Evolutionary conservation across 768 basidiomycete genomes (phyloP).

Genomic region (Dacryopinax spathularia): DNA sequence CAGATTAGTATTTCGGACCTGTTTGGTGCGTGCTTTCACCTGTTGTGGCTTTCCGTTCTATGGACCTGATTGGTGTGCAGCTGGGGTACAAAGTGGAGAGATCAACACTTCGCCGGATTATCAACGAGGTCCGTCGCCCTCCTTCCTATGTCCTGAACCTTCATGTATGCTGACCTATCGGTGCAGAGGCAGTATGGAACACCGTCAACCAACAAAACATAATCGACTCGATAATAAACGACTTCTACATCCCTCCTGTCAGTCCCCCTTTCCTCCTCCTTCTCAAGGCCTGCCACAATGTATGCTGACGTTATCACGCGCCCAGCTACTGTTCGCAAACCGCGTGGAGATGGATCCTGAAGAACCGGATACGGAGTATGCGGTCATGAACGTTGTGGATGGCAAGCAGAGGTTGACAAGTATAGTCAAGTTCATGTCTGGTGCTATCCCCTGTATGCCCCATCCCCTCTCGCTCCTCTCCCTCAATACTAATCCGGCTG

Average conservation of each 20-base stretch:
- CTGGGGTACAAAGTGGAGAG: not conserved
- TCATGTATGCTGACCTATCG: not conserved
- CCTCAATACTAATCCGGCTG: not conserved
- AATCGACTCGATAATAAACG: not conserved
- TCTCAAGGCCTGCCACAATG: too few species aligned
- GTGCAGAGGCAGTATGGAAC: not conserved
- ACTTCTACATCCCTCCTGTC: not conserved
- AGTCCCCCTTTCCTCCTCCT: not conserved
- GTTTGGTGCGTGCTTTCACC: not conserved
- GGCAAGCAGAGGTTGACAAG: not conserved
- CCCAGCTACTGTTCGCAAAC: not conserved
- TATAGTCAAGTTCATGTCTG: not conserved
- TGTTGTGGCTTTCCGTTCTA: not conserved
- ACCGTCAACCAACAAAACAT: not conserved
- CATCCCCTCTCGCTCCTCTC: not conserved
- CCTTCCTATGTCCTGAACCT: not conserved
- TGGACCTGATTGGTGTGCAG: not conserved
- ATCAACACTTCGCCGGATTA: conserved; percentile 1
- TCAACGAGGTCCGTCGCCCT: conserved; percentile 1
- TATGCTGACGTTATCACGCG: not conserved
- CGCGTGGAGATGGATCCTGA: not conserved
- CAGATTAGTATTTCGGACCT: not conserved
- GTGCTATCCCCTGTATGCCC: not conserved
- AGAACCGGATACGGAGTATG: not conserved
- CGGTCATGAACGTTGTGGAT: not conserved